Base-by-base conservation (phyloP, 768 basidiomycete genomes). In the Pulveroboletus ravenelii region DNA sequence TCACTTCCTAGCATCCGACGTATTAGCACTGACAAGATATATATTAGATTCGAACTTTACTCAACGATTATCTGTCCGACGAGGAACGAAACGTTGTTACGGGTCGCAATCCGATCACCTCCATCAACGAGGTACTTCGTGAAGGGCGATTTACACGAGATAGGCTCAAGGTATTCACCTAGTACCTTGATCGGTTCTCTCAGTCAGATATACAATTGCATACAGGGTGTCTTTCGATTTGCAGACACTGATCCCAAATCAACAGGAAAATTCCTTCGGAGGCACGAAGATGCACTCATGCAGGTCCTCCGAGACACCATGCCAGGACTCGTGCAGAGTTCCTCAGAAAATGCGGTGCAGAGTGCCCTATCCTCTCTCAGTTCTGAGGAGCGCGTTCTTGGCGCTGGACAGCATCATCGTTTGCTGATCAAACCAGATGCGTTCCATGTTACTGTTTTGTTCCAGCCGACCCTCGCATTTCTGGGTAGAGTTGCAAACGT, bases 391-490 rank as follows among this genome's bases (percentile, higher is more conserved):
- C 84, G 85, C 20, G 68, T 85, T 50, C 75, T 86, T 6, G 84
- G 84, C 12, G 75, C 74, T 5, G 86, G 85, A 40, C 85, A 90
- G 39, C 85, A 86, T 48, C 96, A 98, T 70, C 80, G 88, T 41
- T 74, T 89, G 30, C 77, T 98, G 18, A 85, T 97, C 49, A 82
- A 82, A 41, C 88, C 96, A 2, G 89, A 97, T 62, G 91, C 93
- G 3, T 97, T 97, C 72, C 92, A 95, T 69, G 91, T 97, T 48
- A 88, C 84, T 44, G 81, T 92, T 14, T 75, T 99, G n/a, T 97
- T 98, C 67, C 89, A 91, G 55, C 95, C 96, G 1, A 95, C 93
- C 12, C 72, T 96, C 18, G 74, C 85, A 1, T 98, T 94, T 67
- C 74, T 97, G 50, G 78, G 85, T 47, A 78, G 85, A 6, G 78